Base-by-base conservation (phyloP, 306 rosid species). In the Trichosanthes truncata region DNA sequence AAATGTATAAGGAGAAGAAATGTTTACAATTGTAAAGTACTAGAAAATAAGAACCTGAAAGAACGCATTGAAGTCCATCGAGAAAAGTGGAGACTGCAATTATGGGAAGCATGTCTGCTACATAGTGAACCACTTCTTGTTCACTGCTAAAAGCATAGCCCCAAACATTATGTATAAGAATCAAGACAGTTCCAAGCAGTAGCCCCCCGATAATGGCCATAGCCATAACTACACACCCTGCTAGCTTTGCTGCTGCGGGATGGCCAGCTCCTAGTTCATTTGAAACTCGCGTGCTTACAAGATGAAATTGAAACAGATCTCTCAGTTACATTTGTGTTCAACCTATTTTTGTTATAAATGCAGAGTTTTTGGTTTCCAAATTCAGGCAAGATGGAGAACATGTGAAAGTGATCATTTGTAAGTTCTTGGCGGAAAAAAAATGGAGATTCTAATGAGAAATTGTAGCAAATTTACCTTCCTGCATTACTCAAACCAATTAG, bases 201-300 rank as follows among this genome's bases (percentile, higher is more conserved):
- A 68, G 2, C 38, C 92, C 96, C 76, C 82, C 92, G 1, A 82
- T 77, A 65, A 83, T 74, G 79, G 96, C 93, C 85, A 84, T 83
- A 20, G 74, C 82, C 21, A 85, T 13, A 43, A 88, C 90, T 35
- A 91, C 84, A 20, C 74, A 31, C 62, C 90, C 92, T 7, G 96
- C 89, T 80, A 93, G 88, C 51, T 87, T 85, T 17, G 94, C 94
- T 31, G 86, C 77, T 51, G 62, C 45, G 1, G 96, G 89, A 78
- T 40, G 81, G 59, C 91, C 92, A 31, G 96, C 96, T 71, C 97
- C 96, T 48, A 93, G 84, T 85, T 93, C 96, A 66, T 91, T 91
- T 49, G 97, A 89, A 49, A 91, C 91, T 31, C 97, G 88, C 25
- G 89, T 88, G 86, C 96, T 89, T n/a, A 21, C 52, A 52, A 45